Evolutionary conservation across 2,329 filamentous ascomycete species (phyloP), one percentile per base, ranked within the genome.

Genomic region (Aspergillus quadrilineatus): DNA sequence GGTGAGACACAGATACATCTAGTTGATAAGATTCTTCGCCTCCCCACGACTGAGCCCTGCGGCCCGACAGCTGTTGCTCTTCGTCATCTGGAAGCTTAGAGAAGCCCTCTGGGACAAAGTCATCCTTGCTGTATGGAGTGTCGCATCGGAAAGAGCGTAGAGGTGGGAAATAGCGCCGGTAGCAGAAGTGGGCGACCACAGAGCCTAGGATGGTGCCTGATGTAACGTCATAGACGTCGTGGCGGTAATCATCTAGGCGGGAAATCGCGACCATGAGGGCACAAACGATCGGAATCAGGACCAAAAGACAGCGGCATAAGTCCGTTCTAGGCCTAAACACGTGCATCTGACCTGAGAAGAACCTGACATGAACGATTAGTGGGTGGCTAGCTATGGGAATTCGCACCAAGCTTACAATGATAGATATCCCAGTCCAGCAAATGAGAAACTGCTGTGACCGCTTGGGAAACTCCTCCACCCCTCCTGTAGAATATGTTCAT

Each of bases 381-480:
- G 12, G 12, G 2, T 4, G 29, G n/a, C 2, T 22, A 30, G 17
- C 29, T 6, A 17, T 34, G 12, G 22, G 17, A 34, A n/a, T n/a
- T 6, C 1, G 10, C 5, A 6, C n/a, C 42, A 55, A 45, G 62
- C 72, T 63, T 62, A 79, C 73, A 80, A 65, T 2, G 80, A 75
- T 29, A 87, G 69, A 66, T 84, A 87, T 1, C 85, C 85, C 4
- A 88, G 67, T 0, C 85, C 85, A 30, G 77, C 77, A 66, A 87
- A 88, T 0, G 82, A 76, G 62, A 85, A 85, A 63, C 81, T 85
- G 60, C 79, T 82, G 64, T 88, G 85, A 6, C 85, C 85, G 54
- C 80, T 84, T 0, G 85, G 85, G 59, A 87, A 88, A 60, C 82
- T 85, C 56, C 85, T 78, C 83, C 83, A 88, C 29, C 85, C 85